phyloP scores from a whole-genome alignment of 1,284 basidiomycete genomes.

The Heterobasidion occidentale region DNA sequence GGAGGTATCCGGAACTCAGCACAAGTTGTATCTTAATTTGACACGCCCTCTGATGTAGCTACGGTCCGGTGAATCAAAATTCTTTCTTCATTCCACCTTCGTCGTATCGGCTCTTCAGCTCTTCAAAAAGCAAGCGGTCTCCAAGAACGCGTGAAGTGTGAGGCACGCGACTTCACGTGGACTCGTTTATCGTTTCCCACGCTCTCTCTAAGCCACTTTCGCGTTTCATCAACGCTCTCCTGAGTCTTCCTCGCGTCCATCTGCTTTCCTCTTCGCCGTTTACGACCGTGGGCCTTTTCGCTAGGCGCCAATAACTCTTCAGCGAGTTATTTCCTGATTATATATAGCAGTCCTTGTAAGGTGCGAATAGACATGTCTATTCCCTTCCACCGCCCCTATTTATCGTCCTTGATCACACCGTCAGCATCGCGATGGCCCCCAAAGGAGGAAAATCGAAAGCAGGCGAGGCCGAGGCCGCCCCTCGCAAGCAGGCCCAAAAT shows the following conservation, averaged over 20 bases:
- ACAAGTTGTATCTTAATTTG: background rate
- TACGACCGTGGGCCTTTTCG: too few relatives aligned
- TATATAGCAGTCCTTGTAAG: too few relatives aligned
- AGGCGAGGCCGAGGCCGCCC: constrained; percentile 18
- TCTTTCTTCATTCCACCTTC: background rate
- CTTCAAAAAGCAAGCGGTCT: too few relatives aligned
- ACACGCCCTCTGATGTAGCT: background rate
- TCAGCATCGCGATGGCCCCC: constrained; percentile 15
- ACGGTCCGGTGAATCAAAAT: background rate
- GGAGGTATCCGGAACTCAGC: background rate
- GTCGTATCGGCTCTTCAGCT: background rate
- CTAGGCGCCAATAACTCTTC: too few relatives aligned
- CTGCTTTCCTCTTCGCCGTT: too few relatives aligned
- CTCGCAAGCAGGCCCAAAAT: constrained; percentile 20
- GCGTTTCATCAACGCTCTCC: background rate
- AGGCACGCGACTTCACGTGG: constrained; percentile 8
- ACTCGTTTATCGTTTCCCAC: constrained; percentile 8
- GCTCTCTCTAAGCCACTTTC: constrained; percentile 6
- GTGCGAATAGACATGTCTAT: background rate
- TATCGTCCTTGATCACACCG: background rate
- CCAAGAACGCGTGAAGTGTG: background rate
- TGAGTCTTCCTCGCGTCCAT: background rate
- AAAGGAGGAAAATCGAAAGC: constrained; percentile 31
- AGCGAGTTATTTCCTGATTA: too few relatives aligned
- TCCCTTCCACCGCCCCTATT: background rate